Evolutionary conservation across 148 eudicot genomes (phyloP).

Genomic region (Bassia scoparia): DNA sequence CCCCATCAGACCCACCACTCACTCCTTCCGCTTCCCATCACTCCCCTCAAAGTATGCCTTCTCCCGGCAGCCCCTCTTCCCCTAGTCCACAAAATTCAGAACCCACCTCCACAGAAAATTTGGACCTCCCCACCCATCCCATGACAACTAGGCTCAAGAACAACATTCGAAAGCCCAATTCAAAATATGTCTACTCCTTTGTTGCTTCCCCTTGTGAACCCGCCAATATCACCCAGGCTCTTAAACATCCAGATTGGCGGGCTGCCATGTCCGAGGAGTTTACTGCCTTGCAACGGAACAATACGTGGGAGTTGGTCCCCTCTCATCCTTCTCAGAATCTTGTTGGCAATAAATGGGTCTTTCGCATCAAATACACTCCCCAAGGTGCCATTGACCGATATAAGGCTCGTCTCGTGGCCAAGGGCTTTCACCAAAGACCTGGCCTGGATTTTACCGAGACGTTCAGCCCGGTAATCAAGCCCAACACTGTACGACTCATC

Average conservation of each 20-base stretch:
- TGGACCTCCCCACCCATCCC: too few species aligned
- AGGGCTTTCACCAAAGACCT: too few species aligned
- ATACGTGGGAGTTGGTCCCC: background rate
- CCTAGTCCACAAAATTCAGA: too few species aligned
- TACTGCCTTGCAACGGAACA: background rate
- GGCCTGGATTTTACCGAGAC: background rate
- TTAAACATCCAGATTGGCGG: background rate
- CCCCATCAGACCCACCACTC: too few species aligned
- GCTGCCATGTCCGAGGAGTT: background rate
- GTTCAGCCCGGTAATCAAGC: background rate
- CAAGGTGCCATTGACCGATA: too few species aligned
- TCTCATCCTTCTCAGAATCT: background rate
- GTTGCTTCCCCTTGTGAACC: background rate
- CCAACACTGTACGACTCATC: background rate
- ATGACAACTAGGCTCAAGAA: too few species aligned
- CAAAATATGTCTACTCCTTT: background rate
- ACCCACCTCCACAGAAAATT: too few species aligned
- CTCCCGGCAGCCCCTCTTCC: too few species aligned
- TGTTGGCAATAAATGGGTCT: constrained; percentile 12
- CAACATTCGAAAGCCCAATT: background rate
- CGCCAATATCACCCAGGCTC: background rate
- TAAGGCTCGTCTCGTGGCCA: too few species aligned
- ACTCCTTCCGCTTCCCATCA: too few species aligned
- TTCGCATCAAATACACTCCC: constrained; percentile 11
- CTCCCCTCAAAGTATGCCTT: background rate